Evolutionary conservation across 2,329 filamentous ascomycete species (phyloP), one percentile per base, ranked within the genome.

Genomic region (Epichloe uncinata): DNA sequence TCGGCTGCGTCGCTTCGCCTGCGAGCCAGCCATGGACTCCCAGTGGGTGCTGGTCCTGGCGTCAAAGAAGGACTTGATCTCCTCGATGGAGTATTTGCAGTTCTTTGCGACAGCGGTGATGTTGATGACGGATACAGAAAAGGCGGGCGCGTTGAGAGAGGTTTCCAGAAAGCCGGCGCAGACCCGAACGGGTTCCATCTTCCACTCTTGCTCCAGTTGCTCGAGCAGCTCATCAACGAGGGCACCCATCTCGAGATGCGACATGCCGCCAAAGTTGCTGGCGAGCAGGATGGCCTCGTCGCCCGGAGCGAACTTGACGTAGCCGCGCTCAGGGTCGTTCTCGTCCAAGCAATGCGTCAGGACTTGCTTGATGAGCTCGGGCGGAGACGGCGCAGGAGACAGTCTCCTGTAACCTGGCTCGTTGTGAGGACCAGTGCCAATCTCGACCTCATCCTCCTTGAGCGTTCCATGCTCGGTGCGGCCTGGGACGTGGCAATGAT

Each of bases 111-210:
- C 69, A 0, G 69, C 70, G 0, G 73, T 72, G 38, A 81, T 60
- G 61, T 82, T 85, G 58, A 85, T 66, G 45, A 87, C 57, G 3
- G 81, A 84, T 5, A 87, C 73, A 13, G 79, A 84, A 59, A 87
- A 87, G 0, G 82, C 84, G 0, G 82, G 75, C 0, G 81, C 83
- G 55, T 87, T 86, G 57, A 87, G 73, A 15, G 81, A 85, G 0
- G 83, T 86, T 73, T 86, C 84, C 50, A 82, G 74, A 30, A 78
- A 81, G 1, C 84, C 84, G 0, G 73, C 68, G 47, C 78, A 72
- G 47, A 84, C 73, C 33, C 83, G 71, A 3, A 71, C 70, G 0
- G 76, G 75, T 44, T 66, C 62, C 4, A 78, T 68, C 5, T 67
- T 65, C 72, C 74, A 79, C 52, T 69, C 60, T 0, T 51, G 54